A percentile compares a stretch with the other conserved stretches of the same genome.
Evolutionary conservation across 208 protist species (phyloP).

Genomic region (Trypanosoma rangeli): DNA sequence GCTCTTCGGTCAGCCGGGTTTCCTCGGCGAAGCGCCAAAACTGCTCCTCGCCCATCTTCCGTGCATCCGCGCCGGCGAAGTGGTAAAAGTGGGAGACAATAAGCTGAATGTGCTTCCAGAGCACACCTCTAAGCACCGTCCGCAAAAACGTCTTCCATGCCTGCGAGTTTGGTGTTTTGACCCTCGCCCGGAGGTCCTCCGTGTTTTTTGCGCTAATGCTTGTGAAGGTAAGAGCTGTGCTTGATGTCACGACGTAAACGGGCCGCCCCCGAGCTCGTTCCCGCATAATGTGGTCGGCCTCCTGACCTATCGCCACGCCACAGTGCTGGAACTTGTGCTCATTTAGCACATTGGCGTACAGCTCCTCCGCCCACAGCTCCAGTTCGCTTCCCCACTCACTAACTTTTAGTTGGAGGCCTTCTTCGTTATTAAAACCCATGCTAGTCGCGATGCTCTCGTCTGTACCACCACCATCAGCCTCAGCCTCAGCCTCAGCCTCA

Average conservation of each 20-base stretch:
- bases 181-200: constrained; percentile 43
- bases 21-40: constrained; percentile 83
- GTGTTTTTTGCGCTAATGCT: constrained; percentile 41
- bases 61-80: constrained; percentile 61
- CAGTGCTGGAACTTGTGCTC: constrained; percentile 23
- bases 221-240: constrained; percentile 42
- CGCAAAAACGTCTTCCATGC: constrained; percentile 47
- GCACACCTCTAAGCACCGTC: constrained; percentile 35
- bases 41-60: constrained; percentile 59
- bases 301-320: constrained; percentile 10
- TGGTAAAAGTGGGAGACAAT: constrained; percentile 65
- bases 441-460: neutral
- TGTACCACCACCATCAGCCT: neutral
- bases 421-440: constrained; percentile 4
- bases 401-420: constrained; percentile 12
- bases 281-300: constrained; percentile 36
- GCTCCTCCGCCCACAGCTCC: neutral
- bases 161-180: constrained; percentile 28
- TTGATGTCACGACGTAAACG: constrained; percentile 44
- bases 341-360: constrained; percentile 1
- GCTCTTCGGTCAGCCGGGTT: constrained; percentile 21
- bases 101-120: constrained; percentile 44
- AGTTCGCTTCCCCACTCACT: constrained; percentile 18
- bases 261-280: constrained; percentile 48
- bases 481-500: neutral